Base-by-base conservation (phyloP, 2,329 filamentous ascomycete species). In the Aspergillus ochraceus region DNA sequence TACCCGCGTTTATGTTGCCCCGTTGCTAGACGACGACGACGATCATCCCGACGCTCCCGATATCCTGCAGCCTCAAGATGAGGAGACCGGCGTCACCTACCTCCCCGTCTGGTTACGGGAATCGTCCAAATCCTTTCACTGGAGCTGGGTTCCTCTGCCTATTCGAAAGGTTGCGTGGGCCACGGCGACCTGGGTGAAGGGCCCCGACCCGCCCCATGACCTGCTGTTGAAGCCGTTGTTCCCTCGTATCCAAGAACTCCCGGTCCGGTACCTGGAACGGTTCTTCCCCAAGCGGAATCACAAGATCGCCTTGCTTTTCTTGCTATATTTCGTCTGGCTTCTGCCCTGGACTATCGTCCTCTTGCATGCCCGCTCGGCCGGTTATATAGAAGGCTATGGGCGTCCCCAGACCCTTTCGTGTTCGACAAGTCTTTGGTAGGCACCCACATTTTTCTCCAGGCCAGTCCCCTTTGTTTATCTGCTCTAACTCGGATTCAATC, bases 341-440 rank as follows among this genome's bases (percentile, higher is more conserved):
- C 58, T 81, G 54, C 75, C 78, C 9, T 83, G 80, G 76, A 76
- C 76, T 4, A 61, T 80, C 24, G 71, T 82, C 49, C 66, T 83
- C 47, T 66, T 77, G 29, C 74, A 80, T 58, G 80, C 80, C 30
- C 73, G 77, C 20, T 77, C 79, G 19, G 75, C 79, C 1, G 80
- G 79, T 6, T 75, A 78, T 61, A 81, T 83, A 57, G 74, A 81
- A 64, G 80, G 79, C 17, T 82, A 79, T 64, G 80, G 80, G 9
- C 72, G 70, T 60, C 79, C 80, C 17, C 67, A 74, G 54, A 76
- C 77, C 5, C 73, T 83, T 36, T 79, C 78, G 51, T 83, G 80
- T 60, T 69, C 72, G 42, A 74, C 79, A 26, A 81, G 70, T 60
- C 79, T 80, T 58, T 83, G 80, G 80, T 80, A 64, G 39, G 69